Conservation (phyloP, 2,329 filamentous ascomycete species). For the Trichoderma hamatum region DNA sequence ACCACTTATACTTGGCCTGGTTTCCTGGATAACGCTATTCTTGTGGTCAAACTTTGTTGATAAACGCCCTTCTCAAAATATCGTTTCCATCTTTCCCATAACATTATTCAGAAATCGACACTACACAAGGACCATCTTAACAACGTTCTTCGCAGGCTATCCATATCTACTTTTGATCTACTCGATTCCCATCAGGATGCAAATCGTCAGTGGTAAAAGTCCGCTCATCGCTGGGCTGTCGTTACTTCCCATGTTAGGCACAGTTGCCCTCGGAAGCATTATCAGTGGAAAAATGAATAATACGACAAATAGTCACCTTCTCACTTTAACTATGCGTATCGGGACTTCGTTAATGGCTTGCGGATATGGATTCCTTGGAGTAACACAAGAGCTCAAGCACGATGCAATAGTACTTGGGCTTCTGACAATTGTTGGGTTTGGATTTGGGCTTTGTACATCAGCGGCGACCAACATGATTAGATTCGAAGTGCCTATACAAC, state of each 20-base stretch:
- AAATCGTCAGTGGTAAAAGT: slow-evolving; percentile 53
- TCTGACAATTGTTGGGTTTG: slow-evolving; percentile 55
- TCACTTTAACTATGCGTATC: slow-evolving; percentile 48
- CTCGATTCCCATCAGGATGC: slow-evolving; percentile 52
- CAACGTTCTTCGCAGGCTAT: slow-evolving; percentile 54
- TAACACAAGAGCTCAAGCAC: slow-evolving; percentile 34
- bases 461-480: slow-evolving; percentile 51
- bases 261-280: slow-evolving; percentile 50
- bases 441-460: slow-evolving; percentile 54
- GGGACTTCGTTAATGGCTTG: slow-evolving; percentile 49
- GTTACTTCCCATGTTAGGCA: slow-evolving; percentile 57
- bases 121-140: slow-evolving; percentile 48
- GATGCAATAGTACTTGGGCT: slow-evolving; percentile 54
- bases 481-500: slow-evolving; percentile 46
- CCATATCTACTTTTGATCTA: slow-evolving; percentile 54
- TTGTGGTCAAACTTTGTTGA: slow-evolving; percentile 37
- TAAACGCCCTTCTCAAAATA: slow-evolving; percentile 34
- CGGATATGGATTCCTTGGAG: slow-evolving; percentile 38
- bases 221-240: slow-evolving; percentile 53
- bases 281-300: slow-evolving; percentile 48
- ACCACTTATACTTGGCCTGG: slow-evolving; percentile 36
- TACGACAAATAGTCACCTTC: slow-evolving; percentile 45
- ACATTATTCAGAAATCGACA: slow-evolving; percentile 51
- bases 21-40: slow-evolving; percentile 37
- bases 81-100: slow-evolving; percentile 51